Percentiles rank a stretch among this genome's conserved stretches.
phyloP scores from a whole-genome alignment of 2,329 filamentous ascomycete species.

The Proliferodiscus dingleyae region DNA sequence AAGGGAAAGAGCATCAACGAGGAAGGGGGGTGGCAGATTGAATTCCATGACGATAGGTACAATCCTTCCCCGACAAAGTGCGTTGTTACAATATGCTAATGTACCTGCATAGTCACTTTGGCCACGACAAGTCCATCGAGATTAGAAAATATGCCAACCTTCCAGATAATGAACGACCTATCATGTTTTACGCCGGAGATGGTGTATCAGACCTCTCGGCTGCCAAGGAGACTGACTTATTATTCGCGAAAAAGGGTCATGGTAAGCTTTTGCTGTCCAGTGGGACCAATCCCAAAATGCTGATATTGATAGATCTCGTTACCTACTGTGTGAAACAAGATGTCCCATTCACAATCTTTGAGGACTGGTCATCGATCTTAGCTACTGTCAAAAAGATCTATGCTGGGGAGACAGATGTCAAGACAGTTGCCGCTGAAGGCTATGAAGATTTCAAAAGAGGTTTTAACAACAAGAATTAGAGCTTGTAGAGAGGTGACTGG shows the following conservation, averaged over 20 bases:
- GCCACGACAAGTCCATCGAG: conserved; percentile 94
- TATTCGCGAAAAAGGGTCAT: conserved; percentile 89
- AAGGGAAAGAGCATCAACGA: conserved; percentile 72
- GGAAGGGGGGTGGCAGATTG: conserved; percentile 79
- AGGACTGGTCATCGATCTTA: conserved; percentile 77
- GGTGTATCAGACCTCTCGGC: conserved; percentile 90
- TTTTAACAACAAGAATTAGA: conserved; percentile 10
- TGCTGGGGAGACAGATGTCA: conserved; percentile 64
- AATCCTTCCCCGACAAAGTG: conserved; percentile 13
- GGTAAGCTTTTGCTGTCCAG: conserved; percentile 45
- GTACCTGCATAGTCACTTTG: conserved; percentile 51
- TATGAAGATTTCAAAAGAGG: conserved; percentile 24
- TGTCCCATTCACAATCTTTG: conserved; percentile 82
- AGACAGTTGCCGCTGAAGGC: conserved; percentile 55
- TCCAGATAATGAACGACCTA: conserved; percentile 63
- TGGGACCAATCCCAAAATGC: conserved; percentile 13
- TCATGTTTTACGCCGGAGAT: conserved; percentile 91
- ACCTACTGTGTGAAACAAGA: conserved; percentile 79
- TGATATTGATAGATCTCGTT: conserved; percentile 62
- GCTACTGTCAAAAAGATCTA: conserved; percentile 70
- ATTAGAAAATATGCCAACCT: conserved; percentile 81
- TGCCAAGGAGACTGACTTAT: conserved; percentile 83
- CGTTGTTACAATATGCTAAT: not conserved
- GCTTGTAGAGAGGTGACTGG: not conserved
- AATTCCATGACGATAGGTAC: conserved; percentile 80